phyloP scores from a whole-genome alignment of 225 moss, liverwort and hornwort genomes.

The Polytrichum formosum region DNA sequence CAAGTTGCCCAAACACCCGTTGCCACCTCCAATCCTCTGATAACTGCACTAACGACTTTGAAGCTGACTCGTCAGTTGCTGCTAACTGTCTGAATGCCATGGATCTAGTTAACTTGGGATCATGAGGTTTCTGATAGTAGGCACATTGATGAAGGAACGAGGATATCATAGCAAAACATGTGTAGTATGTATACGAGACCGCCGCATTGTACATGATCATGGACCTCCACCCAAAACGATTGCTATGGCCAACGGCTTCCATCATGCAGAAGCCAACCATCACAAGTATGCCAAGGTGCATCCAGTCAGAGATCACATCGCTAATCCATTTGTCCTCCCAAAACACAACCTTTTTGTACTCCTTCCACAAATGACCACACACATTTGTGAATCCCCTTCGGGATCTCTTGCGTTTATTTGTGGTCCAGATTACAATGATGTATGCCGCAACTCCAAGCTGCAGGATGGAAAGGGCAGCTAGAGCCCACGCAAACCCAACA shows the following conservation, averaged over 20 bases:
- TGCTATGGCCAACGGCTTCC: constrained; percentile 13
- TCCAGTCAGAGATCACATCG: background rate
- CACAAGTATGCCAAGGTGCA: constrained; percentile 5
- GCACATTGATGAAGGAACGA: constrained; percentile 5
- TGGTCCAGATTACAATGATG: background rate
- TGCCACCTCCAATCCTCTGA: constrained; percentile 9
- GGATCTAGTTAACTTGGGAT: background rate
- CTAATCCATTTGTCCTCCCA: background rate
- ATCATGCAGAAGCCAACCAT: constrained; percentile 8
- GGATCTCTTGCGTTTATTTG: background rate
- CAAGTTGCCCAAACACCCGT: constrained; percentile 4
- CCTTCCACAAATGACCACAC: background rate
- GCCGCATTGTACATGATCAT: constrained; percentile 5
- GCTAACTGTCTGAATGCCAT: too few relatives aligned
- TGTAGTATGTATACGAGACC: background rate
- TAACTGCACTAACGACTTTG: background rate
- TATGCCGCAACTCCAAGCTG: background rate
- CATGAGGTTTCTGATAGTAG: background rate
- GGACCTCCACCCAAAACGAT: constrained; percentile 9
- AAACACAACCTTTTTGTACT: constrained; percentile 1
- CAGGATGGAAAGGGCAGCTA: constrained; percentile 2
- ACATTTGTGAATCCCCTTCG: background rate
- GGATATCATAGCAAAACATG: background rate
- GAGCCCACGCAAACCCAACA: background rate
- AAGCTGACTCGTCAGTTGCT: background rate